Evolutionary conservation across 2,329 filamentous ascomycete genomes (phyloP).

Genomic region (Penicillium sp.): DNA sequence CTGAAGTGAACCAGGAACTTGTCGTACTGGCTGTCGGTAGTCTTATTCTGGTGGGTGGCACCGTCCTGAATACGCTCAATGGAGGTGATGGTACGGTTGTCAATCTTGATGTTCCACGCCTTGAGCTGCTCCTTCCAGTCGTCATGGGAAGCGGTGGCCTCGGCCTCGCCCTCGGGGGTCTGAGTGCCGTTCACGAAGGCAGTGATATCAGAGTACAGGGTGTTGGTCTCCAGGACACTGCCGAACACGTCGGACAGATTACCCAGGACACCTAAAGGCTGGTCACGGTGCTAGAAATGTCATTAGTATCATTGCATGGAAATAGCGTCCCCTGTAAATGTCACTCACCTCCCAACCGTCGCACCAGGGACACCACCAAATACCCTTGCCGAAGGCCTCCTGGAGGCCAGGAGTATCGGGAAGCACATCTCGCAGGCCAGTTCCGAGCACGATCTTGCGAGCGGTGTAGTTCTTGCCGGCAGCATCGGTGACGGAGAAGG

Average conservation of each 20-base stretch:
- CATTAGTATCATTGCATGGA: slow-evolving; percentile 19
- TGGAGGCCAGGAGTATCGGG: slow-evolving; percentile 59
- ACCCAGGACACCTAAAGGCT: slow-evolving; percentile 59
- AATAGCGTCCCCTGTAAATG: neutral
- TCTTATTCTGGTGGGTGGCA: slow-evolving; percentile 29
- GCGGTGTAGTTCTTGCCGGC: slow-evolving; percentile 47
- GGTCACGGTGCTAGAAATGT: slow-evolving; percentile 59
- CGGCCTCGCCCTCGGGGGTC: slow-evolving; percentile 48
- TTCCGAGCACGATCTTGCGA: slow-evolving; percentile 62
- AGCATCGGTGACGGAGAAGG: slow-evolving; percentile 51
- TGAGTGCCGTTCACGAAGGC: slow-evolving; percentile 65
- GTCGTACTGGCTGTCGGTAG: slow-evolving; percentile 52
- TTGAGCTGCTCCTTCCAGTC: slow-evolving; percentile 57
- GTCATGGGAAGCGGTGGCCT: slow-evolving; percentile 46
- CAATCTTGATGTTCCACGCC: slow-evolving; percentile 56
- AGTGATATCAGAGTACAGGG: slow-evolving; percentile 60
- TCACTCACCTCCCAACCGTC: slow-evolving; percentile 50
- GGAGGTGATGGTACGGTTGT: slow-evolving; percentile 59
- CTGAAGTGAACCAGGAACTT: slow-evolving; percentile 60
- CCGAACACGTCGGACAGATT: slow-evolving; percentile 50
- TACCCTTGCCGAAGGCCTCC: slow-evolving; percentile 63
- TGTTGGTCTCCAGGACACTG: slow-evolving; percentile 57
- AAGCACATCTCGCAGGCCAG: slow-evolving; percentile 60
- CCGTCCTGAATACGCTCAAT: slow-evolving; percentile 54
- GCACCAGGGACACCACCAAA: slow-evolving; percentile 69